These are phyloP conservation scores for Ganoderma sp. DNA, from an alignment of 1,284 basidiomycete genomes.

Conservation along the genomic window DNA sequence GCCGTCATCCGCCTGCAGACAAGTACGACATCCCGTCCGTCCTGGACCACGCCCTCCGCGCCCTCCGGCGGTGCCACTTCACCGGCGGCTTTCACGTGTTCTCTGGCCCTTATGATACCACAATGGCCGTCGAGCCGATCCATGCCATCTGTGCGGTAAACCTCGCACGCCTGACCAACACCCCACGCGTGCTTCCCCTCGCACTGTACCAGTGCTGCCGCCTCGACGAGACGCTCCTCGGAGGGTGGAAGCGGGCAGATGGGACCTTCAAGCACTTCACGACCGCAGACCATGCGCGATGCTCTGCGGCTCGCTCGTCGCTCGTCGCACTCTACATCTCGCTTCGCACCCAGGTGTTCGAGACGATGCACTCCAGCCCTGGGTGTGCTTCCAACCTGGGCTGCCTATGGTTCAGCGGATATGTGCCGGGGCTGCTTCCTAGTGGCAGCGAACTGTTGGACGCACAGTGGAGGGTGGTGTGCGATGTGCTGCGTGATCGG, in stretches of 20 bases:
- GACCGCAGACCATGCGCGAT: not conserved
- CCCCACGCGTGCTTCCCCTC: slow-evolving; percentile 6
- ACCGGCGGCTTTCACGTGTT: not conserved
- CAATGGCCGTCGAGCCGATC: not conserved
- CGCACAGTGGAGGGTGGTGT: not conserved
- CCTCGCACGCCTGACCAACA: slow-evolving; percentile 9
- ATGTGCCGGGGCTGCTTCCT: too few relatives aligned
- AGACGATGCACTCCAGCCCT: not conserved
- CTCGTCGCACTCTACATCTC: not conserved
- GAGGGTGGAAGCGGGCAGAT: slow-evolving; percentile 5
- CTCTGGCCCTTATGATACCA: not conserved
- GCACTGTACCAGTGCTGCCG: slow-evolving; percentile 8
- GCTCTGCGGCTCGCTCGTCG: not conserved
- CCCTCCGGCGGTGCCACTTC: too few relatives aligned
- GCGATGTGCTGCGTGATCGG: not conserved
- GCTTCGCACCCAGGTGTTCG: not conserved
- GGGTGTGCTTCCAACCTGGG: not conserved
- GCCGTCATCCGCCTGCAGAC: slow-evolving; percentile 16
- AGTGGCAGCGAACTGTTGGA: too few relatives aligned
- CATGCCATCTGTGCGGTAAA: slow-evolving; percentile 14
- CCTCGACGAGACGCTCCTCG: not conserved
- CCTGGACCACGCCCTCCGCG: too few relatives aligned
- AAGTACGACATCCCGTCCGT: too few relatives aligned
- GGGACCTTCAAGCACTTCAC: slow-evolving; percentile 6
- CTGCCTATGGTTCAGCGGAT: not conserved